A percentile compares a stretch with the other conserved stretches of the same genome.
These are phyloP conservation scores for Kuraishia piskuri DNA, from an alignment of 805 yeast species.

Conservation along the genomic window DNA sequence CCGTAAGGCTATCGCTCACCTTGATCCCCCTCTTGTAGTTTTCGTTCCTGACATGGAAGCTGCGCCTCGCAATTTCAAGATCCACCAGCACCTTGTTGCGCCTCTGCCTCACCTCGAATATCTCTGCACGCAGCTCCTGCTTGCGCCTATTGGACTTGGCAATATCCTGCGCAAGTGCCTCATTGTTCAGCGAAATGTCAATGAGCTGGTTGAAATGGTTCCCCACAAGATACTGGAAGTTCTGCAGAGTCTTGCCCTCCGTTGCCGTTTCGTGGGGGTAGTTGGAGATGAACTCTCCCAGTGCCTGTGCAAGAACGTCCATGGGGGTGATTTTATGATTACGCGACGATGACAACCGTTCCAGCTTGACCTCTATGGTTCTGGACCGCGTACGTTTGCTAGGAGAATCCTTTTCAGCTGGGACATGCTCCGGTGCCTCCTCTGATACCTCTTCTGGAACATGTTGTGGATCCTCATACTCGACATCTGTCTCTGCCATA, in stretches of 20 bases:
- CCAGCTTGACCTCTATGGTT: slow-evolving; percentile 4
- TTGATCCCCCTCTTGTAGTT: background rate
- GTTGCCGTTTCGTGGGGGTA: slow-evolving; percentile 9
- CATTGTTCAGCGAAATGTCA: slow-evolving; percentile 27
- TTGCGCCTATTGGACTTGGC: slow-evolving; percentile 19
- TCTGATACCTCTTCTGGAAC: background rate
- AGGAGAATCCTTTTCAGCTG: background rate
- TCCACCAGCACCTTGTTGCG: slow-evolving; percentile 10
- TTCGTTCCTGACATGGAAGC: background rate
- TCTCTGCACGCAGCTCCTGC: slow-evolving; percentile 17
- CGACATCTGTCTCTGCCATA: background rate
- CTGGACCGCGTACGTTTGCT: background rate
- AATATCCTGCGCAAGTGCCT: slow-evolving; percentile 21
- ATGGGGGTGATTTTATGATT: slow-evolving; percentile 20
- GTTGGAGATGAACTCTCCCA: slow-evolving; percentile 19
- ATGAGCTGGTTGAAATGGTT: slow-evolving; percentile 22
- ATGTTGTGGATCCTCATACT: too few species aligned
- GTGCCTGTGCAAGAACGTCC: slow-evolving; percentile 23
- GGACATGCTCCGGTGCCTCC: background rate
- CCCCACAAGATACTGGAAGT: slow-evolving; percentile 15
- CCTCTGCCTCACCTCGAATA: slow-evolving; percentile 19
- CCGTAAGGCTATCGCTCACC: background rate
- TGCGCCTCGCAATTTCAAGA: slow-evolving; percentile 1
- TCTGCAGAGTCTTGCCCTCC: slow-evolving; percentile 5
- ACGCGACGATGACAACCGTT: slow-evolving; percentile 4